phyloP scores from a whole-genome alignment of 495 filamentous ascomycete species.

The Cudoniella acicularis region DNA sequence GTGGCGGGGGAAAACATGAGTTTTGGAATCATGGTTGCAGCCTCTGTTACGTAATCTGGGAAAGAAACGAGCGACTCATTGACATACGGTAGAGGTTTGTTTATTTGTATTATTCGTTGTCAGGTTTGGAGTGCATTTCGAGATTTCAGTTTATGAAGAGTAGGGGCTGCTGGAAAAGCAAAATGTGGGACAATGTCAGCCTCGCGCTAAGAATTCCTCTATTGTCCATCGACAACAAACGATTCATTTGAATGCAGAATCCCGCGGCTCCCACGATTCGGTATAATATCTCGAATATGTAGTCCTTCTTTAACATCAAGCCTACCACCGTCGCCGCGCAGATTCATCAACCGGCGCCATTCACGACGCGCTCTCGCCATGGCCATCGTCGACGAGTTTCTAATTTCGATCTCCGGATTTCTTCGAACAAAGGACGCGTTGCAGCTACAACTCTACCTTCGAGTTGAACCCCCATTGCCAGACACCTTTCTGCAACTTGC shows the following conservation, averaged over 20 bases:
- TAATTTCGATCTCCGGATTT: constrained; percentile 49
- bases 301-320: not conserved
- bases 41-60: too few species aligned
- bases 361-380: constrained; percentile 10
- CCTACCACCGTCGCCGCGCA: not conserved
- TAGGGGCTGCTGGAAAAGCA: not conserved
- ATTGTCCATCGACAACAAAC: not conserved
- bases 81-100: too few species aligned
- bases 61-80: too few species aligned
- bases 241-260: not conserved
- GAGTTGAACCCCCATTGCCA: constrained; percentile 62
- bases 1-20: too few species aligned
- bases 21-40: too few species aligned
- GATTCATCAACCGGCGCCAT: not conserved
- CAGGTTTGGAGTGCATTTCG: not conserved
- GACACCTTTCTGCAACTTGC: constrained; percentile 65
- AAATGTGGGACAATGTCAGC: not conserved
- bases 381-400: constrained; percentile 49
- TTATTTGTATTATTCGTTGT: not conserved
- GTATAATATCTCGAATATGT: not conserved
- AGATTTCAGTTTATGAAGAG: too few species aligned
- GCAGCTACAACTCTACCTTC: constrained; percentile 53
- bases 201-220: not conserved
- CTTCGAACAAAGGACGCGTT: constrained; percentile 50
- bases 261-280: not conserved